Percentiles rank a stretch among this genome's conserved stretches.
These are phyloP conservation scores for Ilyonectria robusta DNA, from an alignment of 2,329 filamentous ascomycete genomes.

Conservation along the genomic window DNA sequence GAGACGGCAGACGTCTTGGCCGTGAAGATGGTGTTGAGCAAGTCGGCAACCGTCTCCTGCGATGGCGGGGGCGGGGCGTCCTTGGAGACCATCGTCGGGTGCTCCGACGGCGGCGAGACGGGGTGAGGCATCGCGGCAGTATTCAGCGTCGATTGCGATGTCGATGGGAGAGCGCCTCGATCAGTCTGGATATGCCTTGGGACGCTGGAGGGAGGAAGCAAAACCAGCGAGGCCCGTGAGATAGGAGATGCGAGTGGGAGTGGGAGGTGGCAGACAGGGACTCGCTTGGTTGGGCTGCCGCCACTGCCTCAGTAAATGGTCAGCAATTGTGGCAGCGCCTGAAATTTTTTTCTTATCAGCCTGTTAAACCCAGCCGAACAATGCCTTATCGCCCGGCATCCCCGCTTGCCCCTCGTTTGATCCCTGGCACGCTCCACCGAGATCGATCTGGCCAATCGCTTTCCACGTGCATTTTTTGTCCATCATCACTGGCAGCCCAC, in stretches of 20 bases:
- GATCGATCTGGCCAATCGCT: constrained; percentile 20
- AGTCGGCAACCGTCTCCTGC: constrained; percentile 74
- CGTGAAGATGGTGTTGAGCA: constrained; percentile 78
- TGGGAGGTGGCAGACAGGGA: background rate
- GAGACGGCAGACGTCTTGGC: constrained; percentile 78
- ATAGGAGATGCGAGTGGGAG: constrained; percentile 1
- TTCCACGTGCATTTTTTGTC: constrained; percentile 44
- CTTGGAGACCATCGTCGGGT: constrained; percentile 60
- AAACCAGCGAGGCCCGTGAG: constrained; percentile 48
- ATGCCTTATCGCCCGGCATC: constrained; percentile 36
- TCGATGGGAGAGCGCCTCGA: constrained; percentile 38
- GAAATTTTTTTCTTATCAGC: constrained; percentile 34
- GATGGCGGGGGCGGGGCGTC: constrained; percentile 71
- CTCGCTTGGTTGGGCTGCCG: constrained; percentile 23
- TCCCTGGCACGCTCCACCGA: constrained; percentile 27
- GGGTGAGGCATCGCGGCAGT: constrained; percentile 62
- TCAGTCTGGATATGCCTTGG: constrained; percentile 23
- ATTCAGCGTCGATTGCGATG: constrained; percentile 21
- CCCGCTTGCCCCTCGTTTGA: constrained; percentile 22
- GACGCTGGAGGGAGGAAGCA: constrained; percentile 33
- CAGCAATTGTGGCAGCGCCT: constrained; percentile 24
- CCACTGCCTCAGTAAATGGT: constrained; percentile 16
- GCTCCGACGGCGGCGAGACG: constrained; percentile 59
- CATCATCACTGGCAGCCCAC: constrained; percentile 30
- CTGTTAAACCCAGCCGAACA: constrained; percentile 15